phyloP scores from a whole-genome alignment of 805 yeast genomes.

The Saccharomycopsis malanga region DNA sequence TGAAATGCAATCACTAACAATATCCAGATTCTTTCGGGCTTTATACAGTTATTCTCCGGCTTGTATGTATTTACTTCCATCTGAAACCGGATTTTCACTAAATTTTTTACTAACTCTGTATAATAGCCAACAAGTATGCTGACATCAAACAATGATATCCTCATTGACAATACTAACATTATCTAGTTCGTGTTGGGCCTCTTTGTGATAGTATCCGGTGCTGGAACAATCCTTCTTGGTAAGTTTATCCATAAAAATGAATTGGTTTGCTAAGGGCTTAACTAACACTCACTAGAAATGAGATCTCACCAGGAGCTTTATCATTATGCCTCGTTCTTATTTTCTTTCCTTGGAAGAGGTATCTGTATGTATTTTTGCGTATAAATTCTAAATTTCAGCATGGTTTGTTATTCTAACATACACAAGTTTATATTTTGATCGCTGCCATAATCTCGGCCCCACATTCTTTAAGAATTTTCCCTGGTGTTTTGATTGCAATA shows the following conservation, averaged over 20 bases:
- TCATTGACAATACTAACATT: constrained; percentile 1
- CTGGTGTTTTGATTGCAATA: constrained; percentile 51
- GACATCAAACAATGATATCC: no score
- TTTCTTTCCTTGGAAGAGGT: constrained; percentile 56
- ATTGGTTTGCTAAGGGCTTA: no score
- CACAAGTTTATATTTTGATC: constrained; percentile 42
- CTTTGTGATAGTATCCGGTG: constrained; percentile 51
- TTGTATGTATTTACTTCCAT: constrained; percentile 6
- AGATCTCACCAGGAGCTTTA: constrained; percentile 51
- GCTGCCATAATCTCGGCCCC: constrained; percentile 45
- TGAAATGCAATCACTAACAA: no score
- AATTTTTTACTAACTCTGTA: no score
- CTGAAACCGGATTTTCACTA: no score
- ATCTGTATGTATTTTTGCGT: constrained; percentile 34
- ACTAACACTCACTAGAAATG: no score
- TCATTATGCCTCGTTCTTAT: constrained; percentile 59
- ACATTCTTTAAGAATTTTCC: constrained; percentile 47
- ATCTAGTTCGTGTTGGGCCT: constrained; percentile 47
- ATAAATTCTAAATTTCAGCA: no score
- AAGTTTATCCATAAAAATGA: no score
- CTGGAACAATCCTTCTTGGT: constrained; percentile 44
- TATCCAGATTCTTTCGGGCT: constrained; percentile 24
- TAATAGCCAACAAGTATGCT: no score
- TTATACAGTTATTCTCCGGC: constrained; percentile 41
- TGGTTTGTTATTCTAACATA: no score